Percentiles rank a stretch among this genome's conserved stretches.
phyloP scores from a whole-genome alignment of 257 asterid species.

The Solanum boliviense region DNA sequence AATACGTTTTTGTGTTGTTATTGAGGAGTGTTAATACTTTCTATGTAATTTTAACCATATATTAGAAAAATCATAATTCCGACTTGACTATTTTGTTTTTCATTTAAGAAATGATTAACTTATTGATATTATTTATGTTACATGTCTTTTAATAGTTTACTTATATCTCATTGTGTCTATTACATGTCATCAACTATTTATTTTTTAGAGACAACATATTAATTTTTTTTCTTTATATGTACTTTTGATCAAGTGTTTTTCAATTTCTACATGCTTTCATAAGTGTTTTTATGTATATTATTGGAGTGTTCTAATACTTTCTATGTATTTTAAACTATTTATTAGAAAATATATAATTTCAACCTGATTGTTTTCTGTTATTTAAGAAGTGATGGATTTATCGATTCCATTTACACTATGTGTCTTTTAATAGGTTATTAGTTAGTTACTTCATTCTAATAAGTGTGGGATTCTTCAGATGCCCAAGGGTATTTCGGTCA shows the following conservation, averaged over 20 bases:
- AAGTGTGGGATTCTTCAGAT: too few species aligned
- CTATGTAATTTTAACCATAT: background rate
- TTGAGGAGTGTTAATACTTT: background rate
- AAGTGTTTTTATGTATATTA: background rate
- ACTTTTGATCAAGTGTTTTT: background rate
- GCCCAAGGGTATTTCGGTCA: too few species aligned
- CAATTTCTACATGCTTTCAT: background rate
- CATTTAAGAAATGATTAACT: background rate
- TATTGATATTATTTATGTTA: background rate
- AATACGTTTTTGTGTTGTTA: background rate
- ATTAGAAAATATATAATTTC: background rate
- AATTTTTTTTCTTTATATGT: background rate
- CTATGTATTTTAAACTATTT: too few species aligned
- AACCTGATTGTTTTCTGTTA: background rate
- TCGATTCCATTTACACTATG: too few species aligned
- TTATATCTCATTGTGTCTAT: background rate
- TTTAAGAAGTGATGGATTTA: background rate
- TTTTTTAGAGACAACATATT: background rate
- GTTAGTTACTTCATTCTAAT: too few species aligned
- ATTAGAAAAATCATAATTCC: background rate
- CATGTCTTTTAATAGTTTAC: background rate
- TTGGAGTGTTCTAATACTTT: background rate
- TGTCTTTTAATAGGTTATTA: background rate
- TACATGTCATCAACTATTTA: background rate
- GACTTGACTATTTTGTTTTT: background rate